These are phyloP conservation scores for Myxozyma sirexii DNA, from an alignment of 805 yeast species.

Conservation along the genomic window DNA sequence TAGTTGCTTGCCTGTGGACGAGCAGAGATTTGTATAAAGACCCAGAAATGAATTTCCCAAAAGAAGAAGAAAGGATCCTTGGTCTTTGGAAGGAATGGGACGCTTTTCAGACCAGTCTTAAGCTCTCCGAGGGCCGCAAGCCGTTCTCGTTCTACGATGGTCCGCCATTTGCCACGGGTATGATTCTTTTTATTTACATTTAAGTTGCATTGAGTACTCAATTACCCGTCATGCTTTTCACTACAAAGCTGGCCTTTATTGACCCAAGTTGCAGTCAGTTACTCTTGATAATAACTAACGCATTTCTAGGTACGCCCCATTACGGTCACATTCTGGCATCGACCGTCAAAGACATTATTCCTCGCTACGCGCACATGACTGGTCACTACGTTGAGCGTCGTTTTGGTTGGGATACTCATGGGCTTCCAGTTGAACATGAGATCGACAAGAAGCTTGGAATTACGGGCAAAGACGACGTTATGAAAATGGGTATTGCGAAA, in stretches of 20 bases:
- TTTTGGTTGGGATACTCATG: slow-evolving; percentile 99
- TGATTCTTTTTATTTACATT: background rate
- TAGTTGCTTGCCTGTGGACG: background rate
- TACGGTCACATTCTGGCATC: slow-evolving; percentile 97
- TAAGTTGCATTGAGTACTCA: background rate
- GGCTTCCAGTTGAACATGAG: slow-evolving; percentile 97
- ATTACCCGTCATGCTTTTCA: background rate
- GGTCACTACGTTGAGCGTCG: slow-evolving; percentile 96
- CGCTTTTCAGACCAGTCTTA: slow-evolving; percentile 87
- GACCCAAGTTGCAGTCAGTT: background rate
- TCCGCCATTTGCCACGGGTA: slow-evolving; percentile 92
- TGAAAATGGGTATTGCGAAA: slow-evolving; percentile 89
- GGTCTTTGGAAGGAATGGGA: slow-evolving; percentile 85
- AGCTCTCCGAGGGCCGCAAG: slow-evolving; percentile 81
- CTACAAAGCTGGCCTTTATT: background rate
- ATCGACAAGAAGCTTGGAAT: slow-evolving; percentile 96
- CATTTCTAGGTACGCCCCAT: slow-evolving; percentile 83
- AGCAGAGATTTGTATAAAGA: background rate
- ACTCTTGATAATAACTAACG: background rate
- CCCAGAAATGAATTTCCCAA: slow-evolving; percentile 62
- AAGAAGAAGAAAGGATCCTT: slow-evolving; percentile 83
- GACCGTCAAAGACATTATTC: slow-evolving; percentile 92
- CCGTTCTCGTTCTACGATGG: slow-evolving; percentile 96
- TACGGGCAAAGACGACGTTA: slow-evolving; percentile 90
- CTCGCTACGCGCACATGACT: slow-evolving; percentile 97